Base-by-base conservation (phyloP, 2,329 filamentous ascomycete species). In the Talaromyces verruculosus region DNA sequence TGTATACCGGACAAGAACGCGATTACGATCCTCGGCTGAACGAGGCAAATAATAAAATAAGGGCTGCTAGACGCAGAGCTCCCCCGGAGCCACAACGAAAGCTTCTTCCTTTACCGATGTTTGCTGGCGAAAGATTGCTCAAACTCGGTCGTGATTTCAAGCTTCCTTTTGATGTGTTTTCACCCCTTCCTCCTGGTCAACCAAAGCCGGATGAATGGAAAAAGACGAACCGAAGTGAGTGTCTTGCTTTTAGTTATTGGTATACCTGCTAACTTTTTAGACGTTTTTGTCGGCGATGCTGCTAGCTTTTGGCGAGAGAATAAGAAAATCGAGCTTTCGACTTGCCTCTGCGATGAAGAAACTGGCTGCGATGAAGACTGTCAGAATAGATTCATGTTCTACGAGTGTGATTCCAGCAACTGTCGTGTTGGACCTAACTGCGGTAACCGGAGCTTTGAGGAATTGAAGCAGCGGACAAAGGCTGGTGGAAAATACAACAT, bases 351-450 rank as follows among this genome's bases (percentile, higher is more conserved):
- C 80, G 88, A 82, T 49, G 83, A 86, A 6, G 91, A 93, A 63
- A 88, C 89, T 63, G 93, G 92, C 41, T 98, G 95, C 73, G 91
- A 88, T 69, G 92, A 97, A 69, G 86, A 91, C 72, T 99, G 95
- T 79, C 91, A 97, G 75, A 99, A 99, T 77, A 86, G 93, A 68
- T 93, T 93, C 77, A 98, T 98, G 93, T 88, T 96, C 65, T 98
- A 97, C 77, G 95, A 99, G 80, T 99, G 95, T 76, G 92, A 98
- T 76, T 86, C 90, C 57, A 89, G 85, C 65, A 99, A 97, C 76
- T 99, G 95, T 82, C 91, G 89, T 66, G 82, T 94, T 17, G 90
- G 90, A 47, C 83, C 86, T n/a, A 84, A 87, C 22, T 99, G 95
- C 78, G 88, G 87, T 30, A 99, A 99, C 75, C 91, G 95, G 33